These are phyloP conservation scores for Pseudogymnoascus sp. DNA, from an alignment of 2,329 filamentous ascomycete genomes.

Conservation along the genomic window DNA sequence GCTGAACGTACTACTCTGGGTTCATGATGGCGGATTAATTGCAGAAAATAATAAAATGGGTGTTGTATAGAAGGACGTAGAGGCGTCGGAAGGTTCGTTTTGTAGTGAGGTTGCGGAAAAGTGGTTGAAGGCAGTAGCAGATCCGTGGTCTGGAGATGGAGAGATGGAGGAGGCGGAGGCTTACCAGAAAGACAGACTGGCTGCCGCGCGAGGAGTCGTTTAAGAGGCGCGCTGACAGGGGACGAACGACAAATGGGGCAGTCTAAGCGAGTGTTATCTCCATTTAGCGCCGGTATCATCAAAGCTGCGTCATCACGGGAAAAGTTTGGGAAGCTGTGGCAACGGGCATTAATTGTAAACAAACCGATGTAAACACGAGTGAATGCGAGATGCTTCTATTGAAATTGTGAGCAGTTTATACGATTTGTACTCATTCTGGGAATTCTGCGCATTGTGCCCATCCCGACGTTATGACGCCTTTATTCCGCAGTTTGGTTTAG, in stretches of 20 bases:
- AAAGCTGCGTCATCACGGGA: constrained; percentile 5
- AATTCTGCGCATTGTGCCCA: background rate
- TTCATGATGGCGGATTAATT: constrained; percentile 57
- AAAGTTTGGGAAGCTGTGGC: constrained; percentile 4
- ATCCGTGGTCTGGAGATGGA: constrained; percentile 3
- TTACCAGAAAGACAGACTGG: constrained; percentile 10
- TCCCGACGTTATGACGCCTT: background rate
- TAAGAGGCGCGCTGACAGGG: constrained; percentile 8
- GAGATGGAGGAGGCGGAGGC: constrained; percentile 10
- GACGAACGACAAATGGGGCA: constrained; percentile 5
- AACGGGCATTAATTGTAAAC: background rate
- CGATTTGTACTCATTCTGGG: background rate
- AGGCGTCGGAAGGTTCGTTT: background rate
- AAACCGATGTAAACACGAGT: constrained; percentile 4
- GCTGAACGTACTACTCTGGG: constrained; percentile 56
- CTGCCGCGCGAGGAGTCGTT: constrained; percentile 10
- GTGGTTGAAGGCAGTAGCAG: background rate
- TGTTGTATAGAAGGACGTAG: background rate
- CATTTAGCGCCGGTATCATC: constrained; percentile 8
- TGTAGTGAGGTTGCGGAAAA: background rate
- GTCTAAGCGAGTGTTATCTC: constrained; percentile 10
- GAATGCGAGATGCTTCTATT: background rate
- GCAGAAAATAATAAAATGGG: constrained; percentile 9
- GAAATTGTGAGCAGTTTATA: background rate
- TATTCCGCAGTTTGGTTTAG: background rate